Percentiles rank a stretch among this genome's conserved stretches.
Evolutionary conservation across 306 rosid genomes (phyloP).

Genomic region (Cercis canadensis): DNA sequence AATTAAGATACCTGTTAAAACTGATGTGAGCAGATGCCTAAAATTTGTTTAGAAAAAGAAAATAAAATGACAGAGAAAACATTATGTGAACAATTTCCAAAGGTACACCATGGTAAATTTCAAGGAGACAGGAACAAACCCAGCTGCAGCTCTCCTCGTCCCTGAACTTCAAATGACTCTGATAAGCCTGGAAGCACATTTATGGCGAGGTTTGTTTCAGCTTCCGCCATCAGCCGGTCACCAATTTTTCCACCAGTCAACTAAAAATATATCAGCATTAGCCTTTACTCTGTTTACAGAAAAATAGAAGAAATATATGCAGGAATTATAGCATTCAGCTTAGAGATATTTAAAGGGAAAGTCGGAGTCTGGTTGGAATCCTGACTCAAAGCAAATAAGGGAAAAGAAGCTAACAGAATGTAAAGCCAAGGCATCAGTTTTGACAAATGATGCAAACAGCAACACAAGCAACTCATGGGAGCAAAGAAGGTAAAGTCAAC

Average conservation of each 20-base stretch:
- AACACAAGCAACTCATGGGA: conserved; percentile 21
- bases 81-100: background rate
- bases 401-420: background rate
- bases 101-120: conserved; percentile 24
- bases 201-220: conserved; percentile 98
- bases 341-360: background rate
- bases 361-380: background rate
- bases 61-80: background rate
- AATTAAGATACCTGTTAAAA: conserved; percentile 84
- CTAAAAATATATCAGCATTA: conserved; percentile 53
- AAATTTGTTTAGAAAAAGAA: background rate
- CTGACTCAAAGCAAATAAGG: background rate
- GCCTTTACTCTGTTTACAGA: conserved; percentile 1
- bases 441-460: conserved; percentile 1
- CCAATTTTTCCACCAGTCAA: conserved; percentile 95
- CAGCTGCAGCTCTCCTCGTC: conserved; percentile 98
- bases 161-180: conserved; percentile 96
- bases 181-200: conserved; percentile 95
- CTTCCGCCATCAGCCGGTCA: conserved; percentile 86
- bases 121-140: conserved; percentile 60
- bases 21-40: conserved; percentile 29
- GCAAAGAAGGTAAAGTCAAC: conserved; percentile 34
- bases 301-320: background rate
- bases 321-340: conserved; percentile 29
- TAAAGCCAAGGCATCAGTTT: background rate